Percentiles rank a stretch among this genome's conserved stretches.
Conservation (phyloP, 768 basidiomycete genomes). For the Russula olivacea region DNA sequence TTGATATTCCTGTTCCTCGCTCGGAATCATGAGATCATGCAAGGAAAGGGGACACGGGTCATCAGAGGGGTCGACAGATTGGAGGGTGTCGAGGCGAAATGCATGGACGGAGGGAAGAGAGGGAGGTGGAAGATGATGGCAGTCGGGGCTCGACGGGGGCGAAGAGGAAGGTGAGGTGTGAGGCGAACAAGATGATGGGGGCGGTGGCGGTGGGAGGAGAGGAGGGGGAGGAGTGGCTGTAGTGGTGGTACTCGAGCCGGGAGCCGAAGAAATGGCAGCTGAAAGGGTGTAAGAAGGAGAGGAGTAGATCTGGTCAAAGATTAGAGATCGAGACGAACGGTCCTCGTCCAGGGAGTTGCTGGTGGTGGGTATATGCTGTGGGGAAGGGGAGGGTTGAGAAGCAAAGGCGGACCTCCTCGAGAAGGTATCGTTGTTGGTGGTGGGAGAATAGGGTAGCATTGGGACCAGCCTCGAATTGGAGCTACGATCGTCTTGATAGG, state of each 20-base stretch:
- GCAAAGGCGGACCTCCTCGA: neutral
- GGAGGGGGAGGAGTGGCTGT: neutral
- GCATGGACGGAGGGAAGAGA: conserved; percentile 21
- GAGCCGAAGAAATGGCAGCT: conserved; percentile 14
- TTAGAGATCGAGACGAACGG: conserved; percentile 15
- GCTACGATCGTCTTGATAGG: conserved; percentile 17
- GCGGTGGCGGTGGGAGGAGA: neutral
- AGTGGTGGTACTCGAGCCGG: neutral
- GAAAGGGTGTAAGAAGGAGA: conserved; percentile 22
- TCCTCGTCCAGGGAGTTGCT: conserved; percentile 6
- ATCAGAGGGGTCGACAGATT: conserved; percentile 22
- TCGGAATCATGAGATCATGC: conserved; percentile 20
- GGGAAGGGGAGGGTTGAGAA: neutral
- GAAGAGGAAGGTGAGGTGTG: conserved; percentile 15
- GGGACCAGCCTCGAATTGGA: conserved; percentile 13
- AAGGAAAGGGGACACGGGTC: conserved; percentile 26
- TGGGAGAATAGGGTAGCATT: conserved; percentile 20
- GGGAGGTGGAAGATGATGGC: neutral
- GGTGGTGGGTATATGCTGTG: conserved; percentile 8
- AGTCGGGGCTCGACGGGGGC: conserved; percentile 15
- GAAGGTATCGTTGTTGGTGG: neutral
- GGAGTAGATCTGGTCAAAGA: conserved; percentile 14
- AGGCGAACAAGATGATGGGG: neutral
- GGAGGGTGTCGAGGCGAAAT: conserved; percentile 20
- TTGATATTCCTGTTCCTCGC: conserved; percentile 22